Base-by-base conservation (phyloP, 176 grass and related monocot species). In the Elaeis guineensis region DNA sequence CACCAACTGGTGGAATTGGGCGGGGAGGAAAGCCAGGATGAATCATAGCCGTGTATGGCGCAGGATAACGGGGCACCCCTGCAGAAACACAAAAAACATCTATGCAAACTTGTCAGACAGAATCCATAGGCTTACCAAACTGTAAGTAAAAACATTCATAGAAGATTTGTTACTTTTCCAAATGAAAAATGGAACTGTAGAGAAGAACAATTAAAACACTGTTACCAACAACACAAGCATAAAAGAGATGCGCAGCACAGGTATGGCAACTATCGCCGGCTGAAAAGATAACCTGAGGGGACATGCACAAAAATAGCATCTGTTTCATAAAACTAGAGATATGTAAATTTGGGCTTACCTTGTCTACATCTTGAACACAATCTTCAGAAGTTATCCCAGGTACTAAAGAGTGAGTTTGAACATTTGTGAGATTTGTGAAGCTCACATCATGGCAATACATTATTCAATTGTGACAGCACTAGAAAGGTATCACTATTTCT, bases 1-100 rank as follows among this genome's bases (percentile, higher is more conserved):
- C 63, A 79, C 87, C 87, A 22, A 71, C 21, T 54, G 76, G 82
- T 16, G 76, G 82, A 63, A 90, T 83, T 1, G 79, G 72, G 16
- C 87, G 87, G 67, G 76, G 79, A 66, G 73, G 61, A 86, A 77
- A 90, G 5, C 62, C 64, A 67, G 82, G 87, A 60, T 79, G 87
- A 19, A 83, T 70, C 65, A 90, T 81, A 72, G 71, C 62, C 14
- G 82, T 35, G 59, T 90, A 90, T 15, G 68, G 86, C 28, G 60
- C 49, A 23, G 82, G 72, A 68, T 71, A 72, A 32, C 79, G 73
- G 59, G 67, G 79, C 73, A 82, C 61, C 55, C 71, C 72, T 71
- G 72, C 49, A 76, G 65, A 72, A 71, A 70, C 59, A 55, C 21
- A 62, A 60, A 21, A 60, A 74, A 74, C 19, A 75, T 21, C 79